phyloP scores from a whole-genome alignment of 768 basidiomycete species.

The Calocera cornea region DNA sequence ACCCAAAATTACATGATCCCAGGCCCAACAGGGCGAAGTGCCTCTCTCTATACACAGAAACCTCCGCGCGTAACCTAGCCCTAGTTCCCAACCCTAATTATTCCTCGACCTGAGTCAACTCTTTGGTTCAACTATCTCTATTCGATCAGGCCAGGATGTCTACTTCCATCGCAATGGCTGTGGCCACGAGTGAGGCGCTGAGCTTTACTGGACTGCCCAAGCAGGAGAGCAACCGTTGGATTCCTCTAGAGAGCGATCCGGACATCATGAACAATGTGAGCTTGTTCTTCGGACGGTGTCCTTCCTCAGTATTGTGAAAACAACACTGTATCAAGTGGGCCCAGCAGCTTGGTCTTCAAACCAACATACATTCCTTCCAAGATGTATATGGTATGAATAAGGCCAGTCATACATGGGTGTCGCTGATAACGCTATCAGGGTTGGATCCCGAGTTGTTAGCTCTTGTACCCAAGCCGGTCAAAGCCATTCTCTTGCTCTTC shows the following conservation, averaged over 20 bases:
- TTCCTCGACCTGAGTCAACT: too few species aligned
- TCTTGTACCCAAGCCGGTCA: constrained; percentile 58
- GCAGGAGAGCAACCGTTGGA: constrained; percentile 37
- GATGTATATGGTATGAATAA: constrained; percentile 46
- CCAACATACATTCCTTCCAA: constrained; percentile 38
- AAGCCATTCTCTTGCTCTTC: constrained; percentile 77
- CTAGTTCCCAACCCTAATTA: too few species aligned
- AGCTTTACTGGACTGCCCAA: not conserved
- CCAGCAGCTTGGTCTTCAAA: constrained; percentile 46
- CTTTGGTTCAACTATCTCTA: not conserved
- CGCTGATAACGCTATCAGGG: not conserved
- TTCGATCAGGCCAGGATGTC: not conserved
- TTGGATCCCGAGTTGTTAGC: constrained; percentile 60
- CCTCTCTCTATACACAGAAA: too few species aligned
- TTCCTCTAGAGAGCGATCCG: constrained; percentile 70
- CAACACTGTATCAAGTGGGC: constrained; percentile 41
- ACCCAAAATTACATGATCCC: too few species aligned
- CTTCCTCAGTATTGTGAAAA: constrained; percentile 32
- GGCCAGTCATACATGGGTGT: not conserved
- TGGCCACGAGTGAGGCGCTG: not conserved
- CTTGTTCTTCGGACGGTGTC: constrained; percentile 25
- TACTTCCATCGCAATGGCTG: not conserved
- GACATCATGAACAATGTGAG: constrained; percentile 21
- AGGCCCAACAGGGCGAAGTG: too few species aligned
- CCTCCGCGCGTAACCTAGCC: too few species aligned